Percentiles rank a stretch among this genome's conserved stretches.
Evolutionary conservation across 805 yeast species (phyloP).

Genomic region (Ogataea saltuana): DNA sequence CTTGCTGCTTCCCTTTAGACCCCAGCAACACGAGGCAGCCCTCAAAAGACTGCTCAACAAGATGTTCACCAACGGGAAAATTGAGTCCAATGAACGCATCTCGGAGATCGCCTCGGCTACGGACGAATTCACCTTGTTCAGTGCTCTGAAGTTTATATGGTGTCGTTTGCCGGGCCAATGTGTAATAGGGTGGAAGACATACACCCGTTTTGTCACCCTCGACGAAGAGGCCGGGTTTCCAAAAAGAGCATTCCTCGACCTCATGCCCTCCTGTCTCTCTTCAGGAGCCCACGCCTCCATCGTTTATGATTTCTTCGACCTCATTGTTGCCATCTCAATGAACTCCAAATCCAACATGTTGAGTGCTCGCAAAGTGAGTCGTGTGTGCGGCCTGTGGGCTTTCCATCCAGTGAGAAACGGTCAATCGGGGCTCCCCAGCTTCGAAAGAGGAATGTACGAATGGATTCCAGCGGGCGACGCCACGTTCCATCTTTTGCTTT

Average conservation of each 20-base stretch:
- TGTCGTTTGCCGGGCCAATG: constrained; percentile 77
- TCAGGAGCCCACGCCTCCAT: constrained; percentile 89
- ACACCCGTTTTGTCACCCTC: constrained; percentile 62
- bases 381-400: constrained; percentile 89
- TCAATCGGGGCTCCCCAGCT: constrained; percentile 44
- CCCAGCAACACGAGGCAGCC: constrained; percentile 61
- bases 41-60: constrained; percentile 56
- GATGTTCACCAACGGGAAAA: constrained; percentile 55
- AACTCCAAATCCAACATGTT: constrained; percentile 76
- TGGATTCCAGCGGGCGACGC: constrained; percentile 89
- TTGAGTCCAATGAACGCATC: constrained; percentile 43
- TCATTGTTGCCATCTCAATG: constrained; percentile 73
- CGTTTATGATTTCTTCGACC: constrained; percentile 82
- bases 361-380: constrained; percentile 77
- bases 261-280: constrained; percentile 81
- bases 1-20: constrained; percentile 74
- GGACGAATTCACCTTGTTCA: constrained; percentile 70
- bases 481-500: constrained; percentile 72
- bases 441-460: constrained; percentile 67
- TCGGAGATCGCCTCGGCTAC: constrained; percentile 47
- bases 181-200: constrained; percentile 84
- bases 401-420: constrained; percentile 43
- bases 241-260: constrained; percentile 68
- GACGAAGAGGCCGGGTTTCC: constrained; percentile 71
- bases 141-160: constrained; percentile 84